Evolutionary conservation across 23 red algal species (phyloP), one percentile per base, ranked within the genome.

Genomic region (Chondrus crispus): DNA sequence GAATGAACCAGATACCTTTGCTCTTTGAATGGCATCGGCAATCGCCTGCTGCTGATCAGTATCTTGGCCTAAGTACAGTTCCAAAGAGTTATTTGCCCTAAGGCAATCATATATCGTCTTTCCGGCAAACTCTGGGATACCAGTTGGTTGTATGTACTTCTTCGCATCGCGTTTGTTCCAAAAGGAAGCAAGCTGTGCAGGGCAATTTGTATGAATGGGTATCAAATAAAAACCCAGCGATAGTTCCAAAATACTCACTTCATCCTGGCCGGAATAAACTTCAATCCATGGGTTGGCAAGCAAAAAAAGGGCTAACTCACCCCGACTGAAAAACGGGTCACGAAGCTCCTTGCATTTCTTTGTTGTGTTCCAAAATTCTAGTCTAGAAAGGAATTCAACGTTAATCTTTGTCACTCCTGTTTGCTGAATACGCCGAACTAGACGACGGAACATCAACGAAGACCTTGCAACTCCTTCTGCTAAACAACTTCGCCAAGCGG

Each of bases 61-160:
- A 39, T 89, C 85, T 60, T 89, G 85, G 40, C 85, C 85, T 20
- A 57, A 55, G 39, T 89, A 89, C 13, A 89, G 40, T 29, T 72
- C 28, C 57, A 49, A 78, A 35, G 46, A n/a, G 5, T 42, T 22
- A 29, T 62, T 62, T 22, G 32, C 39, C 22, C 48, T 46, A 7
- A 89, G 68, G 30, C 39, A 62, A 3, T 89, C 69, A 45, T 49
- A 46, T 39, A 89, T 40, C 19, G 85, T 77, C 3, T 22, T 19
- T 24, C 44, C 44, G 11, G 9, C 44, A 46, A 10, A 8, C 11
- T 44, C 26, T 16, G 22, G 52, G 38, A 20, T 42, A 77, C 37
- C 37, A 8, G n/a, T 77, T 38, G 35, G 20, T 20, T 54, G 45
- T 30, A 24, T 28, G 19, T 62, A 42, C 11, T 71, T 57, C 28